These are phyloP conservation scores for Leccinum ochraceum DNA, from an alignment of 768 basidiomycete species.

Conservation along the genomic window DNA sequence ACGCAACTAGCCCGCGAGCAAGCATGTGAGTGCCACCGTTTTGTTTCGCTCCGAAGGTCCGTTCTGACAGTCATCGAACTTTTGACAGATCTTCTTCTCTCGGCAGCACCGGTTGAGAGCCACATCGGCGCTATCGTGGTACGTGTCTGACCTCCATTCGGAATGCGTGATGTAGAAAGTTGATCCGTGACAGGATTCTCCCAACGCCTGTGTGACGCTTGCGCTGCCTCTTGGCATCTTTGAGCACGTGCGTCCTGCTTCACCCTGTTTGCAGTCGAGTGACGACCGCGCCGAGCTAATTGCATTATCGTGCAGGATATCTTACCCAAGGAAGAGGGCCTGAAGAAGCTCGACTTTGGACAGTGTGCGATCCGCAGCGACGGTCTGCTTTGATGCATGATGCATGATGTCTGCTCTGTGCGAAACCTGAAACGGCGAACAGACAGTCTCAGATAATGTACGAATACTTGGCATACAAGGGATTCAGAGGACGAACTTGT, in stretches of 20 bases:
- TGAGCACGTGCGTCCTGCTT: conserved; percentile 51
- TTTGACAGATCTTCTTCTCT: conserved; percentile 59
- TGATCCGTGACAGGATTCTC: conserved; percentile 53
- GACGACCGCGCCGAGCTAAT: neutral
- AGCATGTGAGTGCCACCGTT: conserved; percentile 49
- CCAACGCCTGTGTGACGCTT: conserved; percentile 76
- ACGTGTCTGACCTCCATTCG: conserved; percentile 24
- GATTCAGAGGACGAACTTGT: neutral
- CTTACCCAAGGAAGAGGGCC: conserved; percentile 61
- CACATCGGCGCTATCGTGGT: conserved; percentile 73
- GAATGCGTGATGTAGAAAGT: neutral
- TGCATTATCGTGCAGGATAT: conserved; percentile 50
- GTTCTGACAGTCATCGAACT: neutral
- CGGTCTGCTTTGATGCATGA: conserved; percentile 43
- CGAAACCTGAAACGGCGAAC: neutral
- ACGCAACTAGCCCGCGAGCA: conserved; percentile 65
- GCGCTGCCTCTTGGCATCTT: conserved; percentile 79
- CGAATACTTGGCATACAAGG: neutral
- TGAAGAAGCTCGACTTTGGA: conserved; percentile 58
- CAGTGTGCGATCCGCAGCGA: conserved; percentile 70
- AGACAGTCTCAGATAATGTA: neutral
- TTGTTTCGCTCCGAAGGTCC: neutral
- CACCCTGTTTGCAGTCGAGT: neutral
- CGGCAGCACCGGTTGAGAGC: conserved; percentile 69
- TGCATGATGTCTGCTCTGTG: neutral